Conservation (phyloP, 2,329 filamentous ascomycete species). For the Talaromyces funiculosus region DNA sequence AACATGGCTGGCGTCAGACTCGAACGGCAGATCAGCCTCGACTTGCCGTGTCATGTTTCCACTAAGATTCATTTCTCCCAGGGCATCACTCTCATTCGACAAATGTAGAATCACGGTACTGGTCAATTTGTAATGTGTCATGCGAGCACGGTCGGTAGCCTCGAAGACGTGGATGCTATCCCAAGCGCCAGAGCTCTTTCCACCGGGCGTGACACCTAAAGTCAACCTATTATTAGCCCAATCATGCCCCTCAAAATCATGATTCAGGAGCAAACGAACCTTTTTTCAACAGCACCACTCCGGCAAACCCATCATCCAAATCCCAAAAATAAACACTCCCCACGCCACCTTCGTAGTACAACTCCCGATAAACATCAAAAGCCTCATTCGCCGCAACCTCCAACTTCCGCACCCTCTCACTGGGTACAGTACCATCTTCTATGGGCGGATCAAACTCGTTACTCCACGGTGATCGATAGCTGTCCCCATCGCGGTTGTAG, state of each 20-base stretch:
- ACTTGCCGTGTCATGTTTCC: slow-evolving; percentile 98
- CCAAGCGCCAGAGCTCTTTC: slow-evolving; percentile 76
- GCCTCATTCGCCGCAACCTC: slow-evolving; percentile 92
- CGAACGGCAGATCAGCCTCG: slow-evolving; percentile 83
- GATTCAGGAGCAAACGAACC: slow-evolving; percentile 40
- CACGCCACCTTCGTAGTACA: slow-evolving; percentile 89
- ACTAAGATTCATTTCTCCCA: slow-evolving; percentile 85
- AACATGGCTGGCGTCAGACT: slow-evolving; percentile 88
- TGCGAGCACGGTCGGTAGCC: slow-evolving; percentile 83
- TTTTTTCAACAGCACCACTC: slow-evolving; percentile 94
- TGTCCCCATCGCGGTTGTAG: slow-evolving; percentile 98
- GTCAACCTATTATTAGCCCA: background rate
- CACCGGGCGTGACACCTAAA: slow-evolving; percentile 59
- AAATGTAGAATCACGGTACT: slow-evolving; percentile 93
- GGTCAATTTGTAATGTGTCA: slow-evolving; percentile 94
- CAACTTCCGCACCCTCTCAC: slow-evolving; percentile 86
- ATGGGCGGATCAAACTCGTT: slow-evolving; percentile 95
- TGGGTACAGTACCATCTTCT: slow-evolving; percentile 80
- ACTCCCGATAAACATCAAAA: slow-evolving; percentile 91
- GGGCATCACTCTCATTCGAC: slow-evolving; percentile 58
- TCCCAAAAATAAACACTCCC: slow-evolving; percentile 98
- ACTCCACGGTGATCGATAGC: slow-evolving; percentile 97
- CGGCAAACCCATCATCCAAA: slow-evolving; percentile 93
- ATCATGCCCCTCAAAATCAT: background rate
- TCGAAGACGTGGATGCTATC: slow-evolving; percentile 99